Base-by-base conservation (phyloP, 768 basidiomycete genomes). In the Xanthoconium purpureum region DNA sequence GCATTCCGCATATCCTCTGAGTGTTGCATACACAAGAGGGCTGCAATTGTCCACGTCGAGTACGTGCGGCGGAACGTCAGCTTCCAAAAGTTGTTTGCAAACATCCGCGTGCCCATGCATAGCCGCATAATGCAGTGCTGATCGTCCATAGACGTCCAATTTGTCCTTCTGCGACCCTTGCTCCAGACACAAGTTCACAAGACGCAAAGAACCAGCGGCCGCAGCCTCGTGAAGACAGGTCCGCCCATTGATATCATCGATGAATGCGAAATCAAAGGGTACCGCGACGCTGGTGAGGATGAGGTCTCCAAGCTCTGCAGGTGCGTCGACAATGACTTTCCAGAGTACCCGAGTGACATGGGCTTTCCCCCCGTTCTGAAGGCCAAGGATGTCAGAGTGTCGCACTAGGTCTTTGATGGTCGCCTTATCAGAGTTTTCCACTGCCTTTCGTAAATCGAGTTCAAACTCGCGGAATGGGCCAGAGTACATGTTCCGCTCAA, bases 171-270 rank as follows among this genome's bases (percentile, higher is more conserved):
- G 75, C 3, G 92, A 83, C 15, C 83, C 82, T 51, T 84, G 84
- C 54, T 82, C 78, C 18, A 98, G 80, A 72, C 94, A 98, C 28
- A 95, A 71, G 59, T 84, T 73, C 55, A 93, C 91, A 47, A 98
- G 82, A 13, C 87, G 81, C 20, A 85, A 73, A 13, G 83, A 79
- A 3, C 97, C 96, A 13, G 88, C 85, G 48, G 94, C 92, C 15
- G 94, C 88, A 3, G 95, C 92, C 69, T 94, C 92, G 66, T 98
- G 97, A 20, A 98, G 80, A 61, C 91, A 93, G 4, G 90, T 95
- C 36, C 97, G 84, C 40, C 89, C 91, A 69, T 98, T 98, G 77
- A 99, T 99, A 63, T 98, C 94, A 68, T 98, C 97, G 46, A 98
- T 80, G 67, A 93, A 98, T 46, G 80, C 78, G 69, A 93, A 98